Base-by-base conservation (phyloP, 1,284 basidiomycete genomes). In the Cutaneotrichosporon spelunceum region DNA sequence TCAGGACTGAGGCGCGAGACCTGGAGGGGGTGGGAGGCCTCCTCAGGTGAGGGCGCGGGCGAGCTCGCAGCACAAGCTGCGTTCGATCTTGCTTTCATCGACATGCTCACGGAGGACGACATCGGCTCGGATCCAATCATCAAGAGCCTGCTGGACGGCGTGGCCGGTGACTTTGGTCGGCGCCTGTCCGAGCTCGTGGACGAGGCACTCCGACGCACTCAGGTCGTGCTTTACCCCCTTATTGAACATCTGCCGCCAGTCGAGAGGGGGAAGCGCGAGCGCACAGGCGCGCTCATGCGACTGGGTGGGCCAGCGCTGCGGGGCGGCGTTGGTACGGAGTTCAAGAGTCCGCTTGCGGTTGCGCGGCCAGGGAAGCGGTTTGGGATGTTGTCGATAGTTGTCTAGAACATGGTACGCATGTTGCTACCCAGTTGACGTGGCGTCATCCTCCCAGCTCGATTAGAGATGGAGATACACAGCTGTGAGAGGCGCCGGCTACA, bases 281-380 rank as follows among this genome's bases (percentile, higher is more conserved):
- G 55, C 13, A 64, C 68, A 11, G 55, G 59, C 1, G 61, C 69
- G 16, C 64, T 78, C 2, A 57, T 79, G 19, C 65, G 70, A 9
- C 71, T 78, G 48, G 78, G 78, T 13, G 61, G 66, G 30, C 72
- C 72, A 0, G 61, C 61, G 1, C 59, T 63, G 16, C 59, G 64
- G 24, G 53, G 66, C 8, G 64, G 68, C 19, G 65, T 68, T 19
- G 60, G 61, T 24, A 24, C 65, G 30, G 76, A 79, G 45, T 79
- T 77, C 55, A 72, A 69, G 45, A 74, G 72, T 56, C 76, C 78
- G 2, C 66, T 78, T 5, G 71, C 77, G 2, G 69, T 78, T 9
- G 73, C 74, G 13, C 75, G 72, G 59, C 76, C 76, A 19, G 75
- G 75, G 5, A 75, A 77, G 60, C 66, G 77, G 26, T 78, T 79